phyloP scores from a whole-genome alignment of 192 early-diverging fungal genomes.

The Linnemannia elongata region DNA sequence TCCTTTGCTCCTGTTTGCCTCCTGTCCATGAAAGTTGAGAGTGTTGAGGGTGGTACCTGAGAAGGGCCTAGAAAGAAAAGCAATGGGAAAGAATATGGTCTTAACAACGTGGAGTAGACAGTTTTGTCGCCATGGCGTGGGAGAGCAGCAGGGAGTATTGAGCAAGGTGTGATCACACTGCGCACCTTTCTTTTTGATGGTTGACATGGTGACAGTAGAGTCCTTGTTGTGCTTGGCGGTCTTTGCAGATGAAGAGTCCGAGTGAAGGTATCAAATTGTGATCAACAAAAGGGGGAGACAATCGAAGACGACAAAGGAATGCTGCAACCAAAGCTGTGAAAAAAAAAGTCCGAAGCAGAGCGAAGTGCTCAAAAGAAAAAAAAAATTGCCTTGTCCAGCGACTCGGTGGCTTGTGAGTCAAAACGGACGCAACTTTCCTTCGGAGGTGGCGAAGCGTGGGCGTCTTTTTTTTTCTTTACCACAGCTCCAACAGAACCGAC shows the following conservation, averaged over 20 bases:
- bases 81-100: background rate
- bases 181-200: conserved; percentile 53
- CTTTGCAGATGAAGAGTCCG: background rate
- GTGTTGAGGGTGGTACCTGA: conserved; percentile 32
- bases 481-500: background rate
- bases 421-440: background rate
- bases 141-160: background rate
- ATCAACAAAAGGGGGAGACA: background rate
- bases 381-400: background rate
- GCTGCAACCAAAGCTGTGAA: conserved; percentile 12
- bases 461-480: background rate
- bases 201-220: conserved; percentile 20
- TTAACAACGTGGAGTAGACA: background rate
- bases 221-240: background rate
- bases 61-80: conserved; percentile 25
- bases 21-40: background rate
- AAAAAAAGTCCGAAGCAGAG: background rate
- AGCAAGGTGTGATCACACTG: background rate
- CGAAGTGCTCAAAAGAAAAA: background rate
- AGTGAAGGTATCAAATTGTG: background rate
- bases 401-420: conserved; percentile 10
- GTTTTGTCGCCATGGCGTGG: background rate
- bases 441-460: conserved; percentile 1
- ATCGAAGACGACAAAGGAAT: background rate
- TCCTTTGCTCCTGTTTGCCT: background rate